Percentiles rank a stretch among this genome's conserved stretches.
Evolutionary conservation across 768 basidiomycete genomes (phyloP).

Genomic region (Hygrocybe punicea): DNA sequence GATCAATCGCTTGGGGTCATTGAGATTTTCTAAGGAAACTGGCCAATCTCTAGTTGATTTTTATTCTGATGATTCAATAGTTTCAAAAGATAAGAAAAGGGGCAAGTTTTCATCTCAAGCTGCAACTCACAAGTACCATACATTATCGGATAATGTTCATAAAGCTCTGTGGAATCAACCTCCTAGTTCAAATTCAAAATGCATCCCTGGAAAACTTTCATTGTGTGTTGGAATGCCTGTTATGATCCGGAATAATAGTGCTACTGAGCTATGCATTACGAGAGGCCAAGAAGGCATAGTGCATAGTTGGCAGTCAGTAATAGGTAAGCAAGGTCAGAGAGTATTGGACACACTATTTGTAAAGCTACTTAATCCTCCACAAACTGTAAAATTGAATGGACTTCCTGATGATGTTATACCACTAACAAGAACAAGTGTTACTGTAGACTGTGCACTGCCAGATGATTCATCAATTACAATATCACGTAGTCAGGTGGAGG

Average conservation of each 20-base stretch:
- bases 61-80: slow-evolving; percentile 13
- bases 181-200: too few relatives aligned
- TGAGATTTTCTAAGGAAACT: slow-evolving; percentile 37
- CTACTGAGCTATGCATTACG: slow-evolving; percentile 31
- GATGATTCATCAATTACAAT: slow-evolving; percentile 17
- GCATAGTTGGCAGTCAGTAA: slow-evolving; percentile 21
- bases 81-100: too few relatives aligned
- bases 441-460: slow-evolving; percentile 14
- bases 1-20: slow-evolving; percentile 33
- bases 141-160: not conserved
- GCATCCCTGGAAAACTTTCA: too few relatives aligned
- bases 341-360: slow-evolving; percentile 21
- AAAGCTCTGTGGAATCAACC: too few relatives aligned
- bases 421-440: slow-evolving; percentile 7
- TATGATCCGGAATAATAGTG: slow-evolving; percentile 26
- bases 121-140: too few relatives aligned
- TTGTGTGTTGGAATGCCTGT: slow-evolving; percentile 6
- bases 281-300: slow-evolving; percentile 31
- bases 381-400: not conserved
- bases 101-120: not conserved
- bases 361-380: slow-evolving; percentile 14
- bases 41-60: slow-evolving; percentile 17
- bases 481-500: slow-evolving; percentile 21
- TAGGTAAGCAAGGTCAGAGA: slow-evolving; percentile 11
- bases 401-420: slow-evolving; percentile 23